These are phyloP conservation scores for Russula earlei DNA, from an alignment of 768 basidiomycete genomes.

Conservation along the genomic window DNA sequence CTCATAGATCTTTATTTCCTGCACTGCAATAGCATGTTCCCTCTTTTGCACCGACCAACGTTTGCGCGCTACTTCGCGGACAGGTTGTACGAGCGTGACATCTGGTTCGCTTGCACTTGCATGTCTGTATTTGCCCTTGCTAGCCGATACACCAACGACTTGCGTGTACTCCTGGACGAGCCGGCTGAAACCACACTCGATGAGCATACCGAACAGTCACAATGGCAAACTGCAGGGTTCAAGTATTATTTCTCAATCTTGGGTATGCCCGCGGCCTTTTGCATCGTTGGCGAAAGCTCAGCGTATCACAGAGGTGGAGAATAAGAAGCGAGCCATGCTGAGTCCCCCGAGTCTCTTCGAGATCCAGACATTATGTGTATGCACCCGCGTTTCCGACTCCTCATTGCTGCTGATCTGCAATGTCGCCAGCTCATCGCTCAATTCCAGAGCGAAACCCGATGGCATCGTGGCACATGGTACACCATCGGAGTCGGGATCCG, in stretches of 20 bases:
- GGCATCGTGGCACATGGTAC: conserved; percentile 37
- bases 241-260: conserved; percentile 49
- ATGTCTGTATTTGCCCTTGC: conserved; percentile 25
- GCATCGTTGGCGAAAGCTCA: conserved; percentile 4
- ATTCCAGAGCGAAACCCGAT: conserved; percentile 39
- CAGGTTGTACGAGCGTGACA: conserved; percentile 39
- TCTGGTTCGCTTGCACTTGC: conserved; percentile 27
- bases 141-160: conserved; percentile 25
- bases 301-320: conserved; percentile 38
- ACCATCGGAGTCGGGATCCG: conserved; percentile 31
- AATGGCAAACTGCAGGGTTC: conserved; percentile 52
- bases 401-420: conserved; percentile 5
- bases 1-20: conserved; percentile 66
- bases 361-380: conserved; percentile 46
- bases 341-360: conserved; percentile 53
- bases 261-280: conserved; percentile 29
- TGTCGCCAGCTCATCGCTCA: conserved; percentile 37
- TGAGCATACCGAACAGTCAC: conserved; percentile 26
- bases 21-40: conserved; percentile 47
- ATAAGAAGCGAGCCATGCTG: conserved; percentile 39
- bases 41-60: conserved; percentile 61
- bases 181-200: conserved; percentile 24
- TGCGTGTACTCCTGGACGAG: conserved; percentile 21
- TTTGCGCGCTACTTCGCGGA: conserved; percentile 55
- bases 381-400: conserved; percentile 21